A percentile compares a stretch with the other conserved stretches of the same genome.
Evolutionary conservation across 2,329 filamentous ascomycete genomes (phyloP).

Genomic region (Colletotrichum acutatum): DNA sequence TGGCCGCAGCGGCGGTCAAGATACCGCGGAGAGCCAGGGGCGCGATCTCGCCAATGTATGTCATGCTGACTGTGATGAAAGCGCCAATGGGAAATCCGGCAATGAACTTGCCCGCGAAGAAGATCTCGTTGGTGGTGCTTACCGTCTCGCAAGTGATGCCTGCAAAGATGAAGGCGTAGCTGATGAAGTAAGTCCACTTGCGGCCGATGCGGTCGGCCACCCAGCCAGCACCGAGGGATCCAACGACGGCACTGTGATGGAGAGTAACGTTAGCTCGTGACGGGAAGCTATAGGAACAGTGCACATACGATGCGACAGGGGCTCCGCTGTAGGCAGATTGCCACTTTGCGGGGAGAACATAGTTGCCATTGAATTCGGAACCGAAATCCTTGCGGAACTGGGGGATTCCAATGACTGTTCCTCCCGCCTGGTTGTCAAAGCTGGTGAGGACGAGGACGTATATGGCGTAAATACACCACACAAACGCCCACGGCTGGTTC

Average conservation of each 20-base stretch:
- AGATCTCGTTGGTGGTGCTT: conserved; percentile 46
- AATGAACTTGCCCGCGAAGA: conserved; percentile 55
- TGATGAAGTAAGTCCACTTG: conserved; percentile 43
- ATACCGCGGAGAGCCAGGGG: conserved; percentile 44
- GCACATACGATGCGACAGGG: conserved; percentile 49
- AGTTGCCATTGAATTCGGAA: conserved; percentile 45
- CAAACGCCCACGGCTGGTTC: conserved; percentile 41
- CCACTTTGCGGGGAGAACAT: conserved; percentile 55
- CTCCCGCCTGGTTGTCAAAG: conserved; percentile 55
- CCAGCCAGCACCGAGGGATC: conserved; percentile 30
- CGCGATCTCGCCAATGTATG: conserved; percentile 45
- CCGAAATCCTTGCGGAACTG: conserved; percentile 58
- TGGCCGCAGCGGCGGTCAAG: conserved; percentile 42
- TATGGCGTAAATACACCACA: conserved; percentile 53
- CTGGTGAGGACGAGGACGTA: conserved; percentile 52
- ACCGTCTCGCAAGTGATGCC: conserved; percentile 50
- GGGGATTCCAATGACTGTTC: conserved; percentile 54
- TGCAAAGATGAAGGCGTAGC: conserved; percentile 48
- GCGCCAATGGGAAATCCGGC: conserved; percentile 51
- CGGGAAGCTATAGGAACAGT: not conserved
- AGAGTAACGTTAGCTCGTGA: not conserved
- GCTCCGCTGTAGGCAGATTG: conserved; percentile 56
- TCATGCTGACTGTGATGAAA: conserved; percentile 41
- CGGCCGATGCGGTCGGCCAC: conserved; percentile 29
- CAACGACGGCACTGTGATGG: conserved; percentile 30